phyloP scores from a whole-genome alignment of 768 basidiomycete genomes.

The Mycena alexandri region DNA sequence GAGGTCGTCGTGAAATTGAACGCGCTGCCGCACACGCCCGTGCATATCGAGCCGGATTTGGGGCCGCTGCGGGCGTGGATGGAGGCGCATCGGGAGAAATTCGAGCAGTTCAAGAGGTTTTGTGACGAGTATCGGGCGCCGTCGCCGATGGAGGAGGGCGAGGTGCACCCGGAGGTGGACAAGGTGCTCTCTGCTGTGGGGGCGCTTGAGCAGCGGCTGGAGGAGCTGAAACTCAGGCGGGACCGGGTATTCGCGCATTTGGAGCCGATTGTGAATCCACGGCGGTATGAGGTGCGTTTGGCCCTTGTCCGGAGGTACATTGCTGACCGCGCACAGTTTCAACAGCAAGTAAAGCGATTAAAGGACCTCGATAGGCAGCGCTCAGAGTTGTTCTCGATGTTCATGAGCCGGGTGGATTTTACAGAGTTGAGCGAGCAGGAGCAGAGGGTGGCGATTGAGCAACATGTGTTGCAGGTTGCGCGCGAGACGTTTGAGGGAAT shows the following conservation, averaged over 20 bases:
- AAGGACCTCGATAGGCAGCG: background rate
- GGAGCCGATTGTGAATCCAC: slow-evolving; percentile 3
- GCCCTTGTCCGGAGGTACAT: no score
- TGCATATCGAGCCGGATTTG: background rate
- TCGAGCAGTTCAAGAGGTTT: slow-evolving; percentile 15
- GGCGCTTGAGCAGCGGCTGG: background rate
- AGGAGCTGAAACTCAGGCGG: background rate
- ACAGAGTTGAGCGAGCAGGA: slow-evolving; percentile 19
- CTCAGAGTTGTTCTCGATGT: slow-evolving; percentile 5
- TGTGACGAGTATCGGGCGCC: slow-evolving; percentile 21
- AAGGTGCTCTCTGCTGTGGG: background rate
- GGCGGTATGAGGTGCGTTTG: slow-evolving; percentile 13
- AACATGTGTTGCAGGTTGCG: slow-evolving; percentile 15
- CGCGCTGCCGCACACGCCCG: slow-evolving; percentile 23
- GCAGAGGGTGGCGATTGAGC: slow-evolving; percentile 14
- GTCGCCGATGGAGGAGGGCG: slow-evolving; percentile 29
- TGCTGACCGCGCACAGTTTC: slow-evolving; percentile 4
- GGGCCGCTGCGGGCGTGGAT: slow-evolving; percentile 21
- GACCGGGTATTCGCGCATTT: background rate
- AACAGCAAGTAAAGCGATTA: background rate
- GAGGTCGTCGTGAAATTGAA: background rate
- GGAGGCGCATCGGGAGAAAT: slow-evolving; percentile 8
- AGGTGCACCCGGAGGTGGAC: slow-evolving; percentile 28
- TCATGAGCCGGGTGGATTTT: slow-evolving; percentile 17
- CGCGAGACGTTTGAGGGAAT: slow-evolving; percentile 11